Percentiles rank a stretch among this genome's conserved stretches.
These are phyloP conservation scores for Casuarina cunninghamiana DNA, from an alignment of 306 rosid species.

Conservation along the genomic window DNA sequence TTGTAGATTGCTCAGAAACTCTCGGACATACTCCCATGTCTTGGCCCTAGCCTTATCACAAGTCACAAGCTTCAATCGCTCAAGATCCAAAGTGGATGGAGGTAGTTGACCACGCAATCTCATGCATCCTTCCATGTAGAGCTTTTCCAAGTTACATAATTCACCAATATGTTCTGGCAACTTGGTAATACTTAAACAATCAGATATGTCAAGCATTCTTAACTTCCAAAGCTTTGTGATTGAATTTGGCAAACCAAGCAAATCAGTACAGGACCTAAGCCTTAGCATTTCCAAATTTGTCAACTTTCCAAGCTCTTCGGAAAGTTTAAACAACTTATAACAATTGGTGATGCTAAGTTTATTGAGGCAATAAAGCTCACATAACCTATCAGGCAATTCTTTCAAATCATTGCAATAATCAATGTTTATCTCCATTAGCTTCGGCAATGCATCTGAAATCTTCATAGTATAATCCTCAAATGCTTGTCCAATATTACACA, in stretches of 20 bases:
- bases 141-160: no score
- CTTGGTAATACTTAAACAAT: no score
- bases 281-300: slow-evolving; percentile 21
- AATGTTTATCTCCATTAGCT: slow-evolving; percentile 31
- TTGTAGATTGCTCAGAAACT: no score
- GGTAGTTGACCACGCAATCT: no score
- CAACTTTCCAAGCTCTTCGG: slow-evolving; percentile 28
- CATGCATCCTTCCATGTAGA: no score
- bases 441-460: slow-evolving; percentile 30
- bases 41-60: no score
- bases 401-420: slow-evolving; percentile 31
- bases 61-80: no score
- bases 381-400: slow-evolving; percentile 24
- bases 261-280: slow-evolving; percentile 35
- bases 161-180: no score
- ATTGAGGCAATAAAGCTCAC: slow-evolving; percentile 18
- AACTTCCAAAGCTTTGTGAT: no score
- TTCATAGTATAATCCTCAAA: slow-evolving; percentile 22
- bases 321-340: slow-evolving; percentile 27
- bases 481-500: slow-evolving; percentile 33
- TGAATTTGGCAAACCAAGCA: slow-evolving; percentile 19
- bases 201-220: no score
- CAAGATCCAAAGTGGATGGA: no score
- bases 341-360: slow-evolving; percentile 32
- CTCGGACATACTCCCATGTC: no score